phyloP scores from a whole-genome alignment of 73 alveolate species.

The Durusdinium trenchii region DNA sequence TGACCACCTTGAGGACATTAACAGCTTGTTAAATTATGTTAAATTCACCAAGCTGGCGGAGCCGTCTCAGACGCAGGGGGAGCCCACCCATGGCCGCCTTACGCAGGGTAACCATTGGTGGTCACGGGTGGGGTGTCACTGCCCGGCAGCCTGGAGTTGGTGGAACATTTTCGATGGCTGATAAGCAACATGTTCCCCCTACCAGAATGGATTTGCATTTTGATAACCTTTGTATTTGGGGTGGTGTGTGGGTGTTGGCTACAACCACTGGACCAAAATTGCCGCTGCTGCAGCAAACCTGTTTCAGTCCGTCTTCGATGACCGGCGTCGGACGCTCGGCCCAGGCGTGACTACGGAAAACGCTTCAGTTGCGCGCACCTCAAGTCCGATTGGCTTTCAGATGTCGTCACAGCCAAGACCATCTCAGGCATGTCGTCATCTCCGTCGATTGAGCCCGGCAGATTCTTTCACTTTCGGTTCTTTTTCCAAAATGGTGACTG shows the following conservation, averaged over 20 bases:
- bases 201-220: neutral
- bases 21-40: too few relatives aligned
- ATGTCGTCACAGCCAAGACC: slow-evolving; percentile 50
- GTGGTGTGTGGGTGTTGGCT: neutral
- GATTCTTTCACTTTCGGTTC: too few relatives aligned
- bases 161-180: too few relatives aligned
- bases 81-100: too few relatives aligned
- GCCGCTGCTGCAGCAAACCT: neutral
- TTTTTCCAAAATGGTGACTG: too few relatives aligned
- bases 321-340: neutral
- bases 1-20: too few relatives aligned
- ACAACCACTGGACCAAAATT: neutral
- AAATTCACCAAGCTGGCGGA: too few relatives aligned
- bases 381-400: slow-evolving; percentile 81
- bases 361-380: slow-evolving; percentile 9
- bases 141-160: too few relatives aligned
- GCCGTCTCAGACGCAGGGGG: too few relatives aligned
- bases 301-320: neutral
- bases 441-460: too few relatives aligned
- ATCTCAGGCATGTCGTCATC: slow-evolving; percentile 73
- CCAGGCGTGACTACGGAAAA: slow-evolving; percentile 60
- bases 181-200: neutral
- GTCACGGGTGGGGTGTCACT: too few relatives aligned
- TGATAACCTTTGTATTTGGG: neutral
- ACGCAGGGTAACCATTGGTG: too few relatives aligned